phyloP scores from a whole-genome alignment of 2,329 filamentous ascomycete species.

The Beauveria rudraprayagi region DNA sequence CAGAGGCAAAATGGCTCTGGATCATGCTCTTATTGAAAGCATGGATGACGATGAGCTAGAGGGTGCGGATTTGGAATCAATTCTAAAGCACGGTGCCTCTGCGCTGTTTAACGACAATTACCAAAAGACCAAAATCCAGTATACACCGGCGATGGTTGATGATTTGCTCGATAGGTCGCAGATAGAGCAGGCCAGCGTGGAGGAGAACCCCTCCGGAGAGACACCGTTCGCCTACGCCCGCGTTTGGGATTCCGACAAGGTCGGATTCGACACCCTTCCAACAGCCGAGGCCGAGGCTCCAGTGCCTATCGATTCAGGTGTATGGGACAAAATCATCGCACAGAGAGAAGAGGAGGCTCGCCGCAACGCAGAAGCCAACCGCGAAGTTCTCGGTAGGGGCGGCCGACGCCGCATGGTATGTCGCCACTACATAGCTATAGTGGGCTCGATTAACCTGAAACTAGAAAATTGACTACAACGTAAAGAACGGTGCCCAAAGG shows the following conservation, averaged over 20 bases:
- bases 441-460: not conserved
- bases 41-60: constrained; percentile 80
- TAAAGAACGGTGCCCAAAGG: not conserved
- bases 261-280: constrained; percentile 56
- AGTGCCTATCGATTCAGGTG: constrained; percentile 51
- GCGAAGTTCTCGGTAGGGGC: constrained; percentile 76
- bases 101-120: constrained; percentile 75
- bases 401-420: constrained; percentile 55
- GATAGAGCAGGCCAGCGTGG: constrained; percentile 61
- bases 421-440: not conserved
- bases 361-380: constrained; percentile 58
- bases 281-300: constrained; percentile 43
- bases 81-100: constrained; percentile 78
- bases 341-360: constrained; percentile 72
- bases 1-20: constrained; percentile 89
- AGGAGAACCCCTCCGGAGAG: constrained; percentile 58
- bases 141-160: constrained; percentile 76
- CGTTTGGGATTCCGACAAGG: constrained; percentile 82
- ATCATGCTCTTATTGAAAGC: constrained; percentile 87
- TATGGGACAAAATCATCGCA: constrained; percentile 87
- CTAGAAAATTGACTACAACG: constrained; percentile 28
- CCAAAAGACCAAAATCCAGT: constrained; percentile 64
- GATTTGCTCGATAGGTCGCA: constrained; percentile 82
- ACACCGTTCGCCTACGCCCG: constrained; percentile 83
- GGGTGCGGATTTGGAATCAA: constrained; percentile 73